These are phyloP conservation scores for Capronia americana DNA, from an alignment of 2,329 filamentous ascomycete species.

Conservation along the genomic window DNA sequence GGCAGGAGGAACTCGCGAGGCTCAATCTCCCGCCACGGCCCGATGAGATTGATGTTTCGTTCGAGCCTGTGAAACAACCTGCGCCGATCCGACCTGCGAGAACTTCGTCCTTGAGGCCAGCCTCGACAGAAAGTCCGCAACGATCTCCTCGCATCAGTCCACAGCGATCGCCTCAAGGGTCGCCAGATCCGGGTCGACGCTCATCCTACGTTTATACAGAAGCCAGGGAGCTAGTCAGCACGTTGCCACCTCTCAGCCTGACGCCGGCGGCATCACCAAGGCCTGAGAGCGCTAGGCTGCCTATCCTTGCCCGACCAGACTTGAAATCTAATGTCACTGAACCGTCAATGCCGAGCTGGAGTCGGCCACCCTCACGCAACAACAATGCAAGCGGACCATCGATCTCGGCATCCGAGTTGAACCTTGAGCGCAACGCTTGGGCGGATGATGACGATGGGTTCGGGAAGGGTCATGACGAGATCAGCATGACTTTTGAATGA, in stretches of 20 bases:
- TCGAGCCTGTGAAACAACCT: slow-evolving; percentile 24
- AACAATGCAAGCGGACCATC: slow-evolving; percentile 16
- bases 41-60: slow-evolving; percentile 37
- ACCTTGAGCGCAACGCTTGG: slow-evolving; percentile 68
- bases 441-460: slow-evolving; percentile 70
- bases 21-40: slow-evolving; percentile 40
- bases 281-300: slow-evolving; percentile 28
- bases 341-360: slow-evolving; percentile 25
- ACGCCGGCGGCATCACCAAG: slow-evolving; percentile 23
- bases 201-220: slow-evolving; percentile 21
- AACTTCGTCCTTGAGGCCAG: slow-evolving; percentile 28
- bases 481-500: slow-evolving; percentile 82
- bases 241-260: slow-evolving; percentile 36
- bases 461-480: slow-evolving; percentile 75
- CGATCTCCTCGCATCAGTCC: slow-evolving; percentile 28
- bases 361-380: slow-evolving; percentile 5
- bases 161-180: slow-evolving; percentile 26
- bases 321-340: slow-evolving; percentile 35
- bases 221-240: slow-evolving; percentile 38
- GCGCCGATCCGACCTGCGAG: slow-evolving; percentile 18
- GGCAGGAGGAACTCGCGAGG: slow-evolving; percentile 36
- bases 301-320: slow-evolving; percentile 32
- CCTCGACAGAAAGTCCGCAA: slow-evolving; percentile 27
- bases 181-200: slow-evolving; percentile 19
- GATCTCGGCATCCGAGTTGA: slow-evolving; percentile 41